Evolutionary conservation across 495 filamentous ascomycete genomes (phyloP).

Genomic region (Neurospora tetrasperma): DNA sequence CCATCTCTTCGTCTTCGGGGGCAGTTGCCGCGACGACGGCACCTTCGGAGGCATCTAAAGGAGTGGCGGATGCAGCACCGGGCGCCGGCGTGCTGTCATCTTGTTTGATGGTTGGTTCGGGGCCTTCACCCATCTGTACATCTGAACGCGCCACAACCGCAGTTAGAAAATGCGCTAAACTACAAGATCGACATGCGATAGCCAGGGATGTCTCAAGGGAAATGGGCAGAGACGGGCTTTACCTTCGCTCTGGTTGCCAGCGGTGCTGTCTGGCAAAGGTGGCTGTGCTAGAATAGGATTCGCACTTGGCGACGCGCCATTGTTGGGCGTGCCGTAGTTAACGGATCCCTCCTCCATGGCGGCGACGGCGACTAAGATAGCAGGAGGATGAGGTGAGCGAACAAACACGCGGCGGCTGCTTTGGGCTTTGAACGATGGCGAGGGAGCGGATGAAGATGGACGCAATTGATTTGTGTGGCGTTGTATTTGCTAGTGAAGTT

Average conservation of each 20-base stretch:
- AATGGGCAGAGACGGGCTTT: conserved; percentile 3
- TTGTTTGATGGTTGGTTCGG: conserved; percentile 42
- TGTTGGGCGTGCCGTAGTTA: conserved; percentile 43
- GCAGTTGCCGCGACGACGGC: conserved; percentile 58
- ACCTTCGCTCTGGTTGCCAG: conserved; percentile 26
- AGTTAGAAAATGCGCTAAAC: background rate
- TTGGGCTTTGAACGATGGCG: background rate
- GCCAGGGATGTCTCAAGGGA: background rate
- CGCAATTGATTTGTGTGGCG: background rate
- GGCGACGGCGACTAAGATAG: conserved; percentile 12
- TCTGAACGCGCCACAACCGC: conserved; percentile 23
- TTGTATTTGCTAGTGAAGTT: background rate
- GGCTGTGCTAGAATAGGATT: conserved; percentile 44
- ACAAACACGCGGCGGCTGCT: background rate
- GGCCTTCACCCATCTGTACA: conserved; percentile 45
- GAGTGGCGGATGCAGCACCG: conserved; percentile 61
- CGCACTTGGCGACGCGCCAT: conserved; percentile 38
- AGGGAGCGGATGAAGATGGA: background rate
- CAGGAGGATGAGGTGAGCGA: conserved; percentile 1
- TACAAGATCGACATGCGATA: background rate
- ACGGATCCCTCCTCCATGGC: conserved; percentile 46
- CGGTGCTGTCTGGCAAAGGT: conserved; percentile 28
- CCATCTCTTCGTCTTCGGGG: conserved; percentile 80
- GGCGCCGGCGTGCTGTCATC: conserved; percentile 42
- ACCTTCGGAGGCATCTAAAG: conserved; percentile 72